Evolutionary conservation across 2,329 filamentous ascomycete species (phyloP), one percentile per base, ranked within the genome.

Genomic region (Raffaelea ambrosiae): DNA sequence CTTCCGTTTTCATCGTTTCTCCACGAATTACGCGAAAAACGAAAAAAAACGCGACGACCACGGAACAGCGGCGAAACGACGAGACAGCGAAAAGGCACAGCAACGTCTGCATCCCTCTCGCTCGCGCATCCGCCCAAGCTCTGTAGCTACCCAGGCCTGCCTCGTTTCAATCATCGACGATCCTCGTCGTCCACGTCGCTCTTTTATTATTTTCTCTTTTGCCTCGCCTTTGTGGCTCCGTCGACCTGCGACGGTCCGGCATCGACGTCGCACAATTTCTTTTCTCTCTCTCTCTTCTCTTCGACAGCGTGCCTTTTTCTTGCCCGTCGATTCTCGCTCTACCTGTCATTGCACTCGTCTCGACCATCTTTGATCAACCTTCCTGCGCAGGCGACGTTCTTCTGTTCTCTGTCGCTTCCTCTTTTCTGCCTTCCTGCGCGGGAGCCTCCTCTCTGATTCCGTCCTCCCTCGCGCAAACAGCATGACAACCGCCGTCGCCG

Each of bases 401-500:
- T n/a, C n/a, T n/a, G n/a, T n/a, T n/a, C n/a, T n/a, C n/a, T n/a
- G n/a, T n/a, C n/a, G n/a, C n/a, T n/a, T n/a, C n/a, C n/a, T n/a
- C n/a, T n/a, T n/a, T n/a, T n/a, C n/a, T n/a, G n/a, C n/a, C n/a
- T n/a, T n/a, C n/a, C n/a, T n/a, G n/a, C n/a, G n/a, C n/a, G n/a
- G n/a, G n/a, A 18, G 26, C 26, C 26, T 13, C 13, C 26, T 13
- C 26, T 13, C 26, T 29, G 26, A 29, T 29, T 29, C 13, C 26
- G 26, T 7, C 7, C 26, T n/a, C n/a, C n/a, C n/a, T n/a, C n/a
- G n/a, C n/a, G n/a, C n/a, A n/a, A n/a, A n/a, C n/a, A n/a, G n/a
- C 26, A 66, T 65, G 63, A 62, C 63, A 44, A 58, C 58, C 50
- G 55, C 61, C 48, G 54, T 53, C 43, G 51, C 54, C 41, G 53